Conservation (phyloP, 2,329 filamentous ascomycete genomes). For the Ceratocystis huliohia region DNA sequence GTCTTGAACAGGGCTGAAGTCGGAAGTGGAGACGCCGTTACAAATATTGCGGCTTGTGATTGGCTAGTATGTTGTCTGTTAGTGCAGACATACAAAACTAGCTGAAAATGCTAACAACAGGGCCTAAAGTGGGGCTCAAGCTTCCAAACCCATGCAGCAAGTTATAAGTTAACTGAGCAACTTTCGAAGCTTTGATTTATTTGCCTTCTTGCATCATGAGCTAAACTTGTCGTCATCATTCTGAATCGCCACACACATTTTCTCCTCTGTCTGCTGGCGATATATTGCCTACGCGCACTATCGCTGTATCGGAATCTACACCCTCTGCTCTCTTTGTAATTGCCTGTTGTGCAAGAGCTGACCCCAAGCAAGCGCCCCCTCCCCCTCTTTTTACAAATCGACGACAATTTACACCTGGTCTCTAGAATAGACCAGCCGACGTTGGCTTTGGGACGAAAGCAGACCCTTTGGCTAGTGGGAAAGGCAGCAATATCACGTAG, state of each 20-base stretch:
- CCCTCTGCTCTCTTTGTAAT: neutral
- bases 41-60: neutral
- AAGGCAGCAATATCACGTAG: too few species aligned
- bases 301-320: neutral
- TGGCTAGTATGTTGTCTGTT: neutral
- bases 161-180: neutral
- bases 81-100: neutral
- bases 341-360: neutral
- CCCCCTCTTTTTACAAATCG: neutral
- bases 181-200: neutral
- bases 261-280: neutral
- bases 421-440: neutral
- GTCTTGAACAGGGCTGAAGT: neutral
- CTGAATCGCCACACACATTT: neutral
- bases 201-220: neutral
- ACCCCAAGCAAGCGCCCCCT: neutral
- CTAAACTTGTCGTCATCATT: neutral
- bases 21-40: neutral
- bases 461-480: neutral
- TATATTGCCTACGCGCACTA: neutral
- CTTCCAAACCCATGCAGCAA: neutral
- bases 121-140: neutral
- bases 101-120: neutral
- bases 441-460: neutral
- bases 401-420: neutral